A percentile compares a stretch with the other conserved stretches of the same genome.
Evolutionary conservation across 352 stramenopile genomes (phyloP).

Genomic region (Pythium apleroticum): DNA sequence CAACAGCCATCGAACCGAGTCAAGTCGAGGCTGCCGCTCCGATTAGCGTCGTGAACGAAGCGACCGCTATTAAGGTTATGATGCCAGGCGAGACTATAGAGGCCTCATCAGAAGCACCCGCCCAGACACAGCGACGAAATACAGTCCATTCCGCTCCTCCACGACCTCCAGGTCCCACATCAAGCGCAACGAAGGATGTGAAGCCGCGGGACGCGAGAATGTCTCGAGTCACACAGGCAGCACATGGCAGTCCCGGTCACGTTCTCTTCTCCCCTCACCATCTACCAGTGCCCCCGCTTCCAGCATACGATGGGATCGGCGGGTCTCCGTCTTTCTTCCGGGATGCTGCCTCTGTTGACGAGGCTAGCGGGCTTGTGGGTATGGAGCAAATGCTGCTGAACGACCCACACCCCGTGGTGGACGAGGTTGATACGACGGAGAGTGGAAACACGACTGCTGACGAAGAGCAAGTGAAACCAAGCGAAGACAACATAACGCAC

Average conservation of each 20-base stretch:
- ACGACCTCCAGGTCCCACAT: neutral
- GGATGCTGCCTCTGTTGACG: conserved; percentile 26
- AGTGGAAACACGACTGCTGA: neutral
- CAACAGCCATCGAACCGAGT: neutral
- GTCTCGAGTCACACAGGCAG: neutral
- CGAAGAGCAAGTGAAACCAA: neutral
- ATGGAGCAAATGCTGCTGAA: conserved; percentile 23
- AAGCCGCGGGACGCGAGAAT: neutral
- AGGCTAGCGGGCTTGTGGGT: neutral
- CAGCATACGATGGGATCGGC: conserved; percentile 78
- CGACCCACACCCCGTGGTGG: neutral
- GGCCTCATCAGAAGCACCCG: neutral
- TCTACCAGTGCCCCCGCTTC: conserved; percentile 58
- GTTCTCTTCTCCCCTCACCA: conserved; percentile 23
- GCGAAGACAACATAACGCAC: neutral
- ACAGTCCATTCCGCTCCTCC: neutral
- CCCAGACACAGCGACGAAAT: neutral
- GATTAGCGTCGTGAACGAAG: neutral
- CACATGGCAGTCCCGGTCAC: neutral
- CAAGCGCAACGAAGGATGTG: neutral
- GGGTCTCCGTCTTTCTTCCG: conserved; percentile 81
- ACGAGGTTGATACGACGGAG: neutral
- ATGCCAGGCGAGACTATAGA: neutral
- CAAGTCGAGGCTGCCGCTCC: neutral
- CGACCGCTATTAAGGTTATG: neutral